Evolutionary conservation across 2,329 filamentous ascomycete genomes (phyloP).

Genomic region (Escovopsis sp.): DNA sequence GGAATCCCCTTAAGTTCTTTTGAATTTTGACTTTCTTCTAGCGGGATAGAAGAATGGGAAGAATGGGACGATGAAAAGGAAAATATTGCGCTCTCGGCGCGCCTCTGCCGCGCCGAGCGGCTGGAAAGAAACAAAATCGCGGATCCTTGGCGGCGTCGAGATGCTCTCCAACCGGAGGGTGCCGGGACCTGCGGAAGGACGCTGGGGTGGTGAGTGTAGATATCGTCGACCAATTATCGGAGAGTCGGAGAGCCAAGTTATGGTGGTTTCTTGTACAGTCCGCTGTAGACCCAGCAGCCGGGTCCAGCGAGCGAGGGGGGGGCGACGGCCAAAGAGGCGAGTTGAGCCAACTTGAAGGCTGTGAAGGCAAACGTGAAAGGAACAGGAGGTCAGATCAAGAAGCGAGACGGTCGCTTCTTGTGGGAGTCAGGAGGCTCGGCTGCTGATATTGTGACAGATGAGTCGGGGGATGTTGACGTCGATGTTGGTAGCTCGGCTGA

Average conservation of each 20-base stretch:
- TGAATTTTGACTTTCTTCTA: background rate
- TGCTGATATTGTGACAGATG: background rate
- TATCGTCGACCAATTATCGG: background rate
- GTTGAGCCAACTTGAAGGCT: constrained; percentile 89
- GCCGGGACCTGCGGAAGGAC: background rate
- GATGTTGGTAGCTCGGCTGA: too few species aligned
- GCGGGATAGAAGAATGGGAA: too few species aligned
- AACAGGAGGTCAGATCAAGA: background rate
- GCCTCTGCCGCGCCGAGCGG: constrained; percentile 23
- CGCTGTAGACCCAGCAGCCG: constrained; percentile 84
- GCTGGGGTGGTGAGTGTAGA: background rate
- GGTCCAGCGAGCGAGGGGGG: constrained; percentile 84
- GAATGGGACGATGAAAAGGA: too few species aligned
- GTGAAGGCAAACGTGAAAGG: constrained; percentile 32
- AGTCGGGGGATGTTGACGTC: background rate
- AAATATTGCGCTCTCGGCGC: constrained; percentile 18
- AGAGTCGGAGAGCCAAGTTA: constrained; percentile 44
- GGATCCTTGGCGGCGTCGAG: constrained; percentile 3
- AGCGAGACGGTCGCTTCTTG: background rate
- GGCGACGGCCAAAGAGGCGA: constrained; percentile 54
- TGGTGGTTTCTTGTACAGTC: constrained; percentile 94
- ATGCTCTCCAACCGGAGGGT: background rate
- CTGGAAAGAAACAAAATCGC: constrained; percentile 15
- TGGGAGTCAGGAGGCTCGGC: too few species aligned
- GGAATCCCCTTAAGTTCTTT: too few species aligned